Evolutionary conservation across 1,284 basidiomycete species (phyloP).

Genomic region (Schizophyllum amplum): DNA sequence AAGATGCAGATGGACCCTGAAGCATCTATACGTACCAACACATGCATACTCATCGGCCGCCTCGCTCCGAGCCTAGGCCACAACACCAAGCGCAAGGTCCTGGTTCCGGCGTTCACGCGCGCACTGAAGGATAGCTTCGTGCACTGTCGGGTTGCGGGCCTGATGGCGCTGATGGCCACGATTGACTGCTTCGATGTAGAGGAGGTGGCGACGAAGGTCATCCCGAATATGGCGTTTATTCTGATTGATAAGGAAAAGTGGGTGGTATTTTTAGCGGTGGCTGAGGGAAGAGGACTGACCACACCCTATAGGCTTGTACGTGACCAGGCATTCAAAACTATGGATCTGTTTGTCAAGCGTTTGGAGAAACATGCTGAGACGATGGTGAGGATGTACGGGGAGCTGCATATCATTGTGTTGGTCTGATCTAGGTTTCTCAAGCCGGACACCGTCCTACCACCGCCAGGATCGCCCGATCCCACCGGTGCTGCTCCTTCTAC

Average conservation of each 20-base stretch:
- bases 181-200: slow-evolving; percentile 85
- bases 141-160: slow-evolving; percentile 87
- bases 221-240: slow-evolving; percentile 76
- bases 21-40: slow-evolving; percentile 94
- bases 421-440: slow-evolving; percentile 52
- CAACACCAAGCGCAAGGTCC: slow-evolving; percentile 90
- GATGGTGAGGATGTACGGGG: slow-evolving; percentile 48
- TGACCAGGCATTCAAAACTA: slow-evolving; percentile 90
- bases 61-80: slow-evolving; percentile 80
- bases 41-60: slow-evolving; percentile 91
- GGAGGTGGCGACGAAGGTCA: slow-evolving; percentile 84
- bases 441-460: slow-evolving; percentile 17
- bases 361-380: slow-evolving; percentile 72
- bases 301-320: slow-evolving; percentile 64
- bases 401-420: neutral
- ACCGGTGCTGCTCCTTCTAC: neutral
- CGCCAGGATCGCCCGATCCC: neutral
- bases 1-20: slow-evolving; percentile 91
- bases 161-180: slow-evolving; percentile 96
- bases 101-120: slow-evolving; percentile 91
- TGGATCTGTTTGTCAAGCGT: slow-evolving; percentile 79
- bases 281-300: neutral
- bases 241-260: slow-evolving; percentile 90
- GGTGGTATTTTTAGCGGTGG: slow-evolving; percentile 14
- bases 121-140: slow-evolving; percentile 90